A percentile compares a stretch with the other conserved stretches of the same genome.
These are phyloP conservation scores for Cyclotella atomus DNA, from an alignment of 108 stramenopile species.

Conservation along the genomic window DNA sequence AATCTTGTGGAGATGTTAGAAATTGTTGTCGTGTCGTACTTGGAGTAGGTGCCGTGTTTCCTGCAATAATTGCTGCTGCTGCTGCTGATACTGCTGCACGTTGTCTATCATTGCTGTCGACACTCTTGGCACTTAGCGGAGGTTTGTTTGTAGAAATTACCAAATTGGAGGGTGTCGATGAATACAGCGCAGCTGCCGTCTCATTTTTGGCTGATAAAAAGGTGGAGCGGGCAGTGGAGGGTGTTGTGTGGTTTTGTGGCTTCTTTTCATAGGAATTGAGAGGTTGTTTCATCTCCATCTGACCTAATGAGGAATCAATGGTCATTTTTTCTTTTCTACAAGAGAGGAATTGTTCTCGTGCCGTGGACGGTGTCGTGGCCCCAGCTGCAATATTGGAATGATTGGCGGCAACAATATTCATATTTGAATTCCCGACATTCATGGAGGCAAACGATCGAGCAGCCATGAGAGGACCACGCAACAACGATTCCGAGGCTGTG, in stretches of 20 bases:
- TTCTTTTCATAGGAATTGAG: not conserved
- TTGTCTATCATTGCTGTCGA: too few relatives aligned
- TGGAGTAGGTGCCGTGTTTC: too few relatives aligned
- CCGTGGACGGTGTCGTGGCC: conserved; percentile 5
- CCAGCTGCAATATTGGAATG: not conserved
- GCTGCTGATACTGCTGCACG: too few relatives aligned
- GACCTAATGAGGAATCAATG: too few relatives aligned
- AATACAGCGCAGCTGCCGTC: not conserved
- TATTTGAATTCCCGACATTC: too few relatives aligned
- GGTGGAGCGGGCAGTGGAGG: not conserved
- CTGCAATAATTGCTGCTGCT: too few relatives aligned
- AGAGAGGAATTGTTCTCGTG: conserved; percentile 1
- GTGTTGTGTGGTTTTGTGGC: not conserved
- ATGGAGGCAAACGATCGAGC: conserved; percentile 28
- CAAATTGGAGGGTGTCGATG: not conserved
- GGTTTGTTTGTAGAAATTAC: not conserved
- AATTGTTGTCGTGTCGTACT: too few relatives aligned
- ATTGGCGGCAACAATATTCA: too few relatives aligned
- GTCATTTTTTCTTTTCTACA: not conserved
- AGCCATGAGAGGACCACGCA: conserved; percentile 49
- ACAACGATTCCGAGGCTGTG: conserved; percentile 20
- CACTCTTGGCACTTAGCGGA: too few relatives aligned
- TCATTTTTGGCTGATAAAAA: not conserved
- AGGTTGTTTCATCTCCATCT: not conserved
- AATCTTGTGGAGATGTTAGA: conserved; percentile 9